Evolutionary conservation across 2,329 filamentous ascomycete genomes (phyloP).

Genomic region (Pseudogymnoascus sp.): DNA sequence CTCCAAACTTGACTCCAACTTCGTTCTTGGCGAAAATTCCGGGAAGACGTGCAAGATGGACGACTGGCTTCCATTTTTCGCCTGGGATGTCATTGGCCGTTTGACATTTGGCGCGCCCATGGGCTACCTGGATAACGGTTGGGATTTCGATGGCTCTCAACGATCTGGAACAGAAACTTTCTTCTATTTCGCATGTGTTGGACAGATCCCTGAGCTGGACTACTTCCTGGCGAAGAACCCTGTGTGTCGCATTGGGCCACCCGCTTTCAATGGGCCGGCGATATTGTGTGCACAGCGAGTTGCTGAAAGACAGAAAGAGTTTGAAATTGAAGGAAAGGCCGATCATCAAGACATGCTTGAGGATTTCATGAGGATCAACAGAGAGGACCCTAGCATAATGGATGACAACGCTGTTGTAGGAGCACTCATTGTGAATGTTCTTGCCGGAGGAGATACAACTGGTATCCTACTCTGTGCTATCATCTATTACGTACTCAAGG

Average conservation of each 20-base stretch:
- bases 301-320: slow-evolving; percentile 7
- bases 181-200: slow-evolving; percentile 30
- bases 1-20: slow-evolving; percentile 30
- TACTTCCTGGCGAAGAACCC: slow-evolving; percentile 22
- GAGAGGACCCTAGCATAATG: slow-evolving; percentile 11
- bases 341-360: slow-evolving; percentile 25
- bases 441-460: slow-evolving; percentile 33
- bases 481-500: slow-evolving; percentile 35
- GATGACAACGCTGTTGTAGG: slow-evolving; percentile 14
- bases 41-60: slow-evolving; percentile 33
- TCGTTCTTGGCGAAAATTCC: slow-evolving; percentile 25
- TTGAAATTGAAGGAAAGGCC: not conserved
- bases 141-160: slow-evolving; percentile 33
- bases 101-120: slow-evolving; percentile 37
- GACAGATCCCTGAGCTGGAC: slow-evolving; percentile 23
- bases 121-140: slow-evolving; percentile 33
- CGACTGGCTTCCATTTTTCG: slow-evolving; percentile 37
- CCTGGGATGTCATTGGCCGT: slow-evolving; percentile 37
- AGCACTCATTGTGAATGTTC: slow-evolving; percentile 15
- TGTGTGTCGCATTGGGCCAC: slow-evolving; percentile 18
- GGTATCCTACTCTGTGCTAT: slow-evolving; percentile 30
- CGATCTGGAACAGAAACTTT: slow-evolving; percentile 24
- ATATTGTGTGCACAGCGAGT: slow-evolving; percentile 17
- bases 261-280: slow-evolving; percentile 16
- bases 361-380: slow-evolving; percentile 23